Base-by-base conservation (phyloP, 805 yeast species). In the Myxozyma geophila region DNA sequence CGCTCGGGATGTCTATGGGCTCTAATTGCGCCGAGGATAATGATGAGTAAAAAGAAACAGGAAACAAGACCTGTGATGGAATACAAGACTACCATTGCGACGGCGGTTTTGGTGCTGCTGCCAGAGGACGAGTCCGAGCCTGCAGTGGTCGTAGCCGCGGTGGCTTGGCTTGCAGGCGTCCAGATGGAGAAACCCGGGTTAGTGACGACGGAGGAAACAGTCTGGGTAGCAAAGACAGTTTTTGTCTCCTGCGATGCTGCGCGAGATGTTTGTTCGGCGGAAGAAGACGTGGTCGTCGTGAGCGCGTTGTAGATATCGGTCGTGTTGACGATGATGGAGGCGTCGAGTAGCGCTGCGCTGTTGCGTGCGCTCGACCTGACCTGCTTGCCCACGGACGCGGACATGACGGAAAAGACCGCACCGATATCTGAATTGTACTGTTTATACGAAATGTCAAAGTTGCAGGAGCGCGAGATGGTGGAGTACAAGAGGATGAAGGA, bases 1-100 rank as follows among this genome's bases (percentile, higher is more conserved):
- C 77, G 63, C 50, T 75, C 77, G 0, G 78, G 78, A 54, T 75
- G 75, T 23, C 74, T 67, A 46, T 73, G 77, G 10, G 74, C 71
- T 5, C 78, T 71, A 37, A 74, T 58, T 5, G 75, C 74, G n/a
- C 77, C 78, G 3, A 74, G 67, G 7, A 73, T 62, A 28, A 75
- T 70, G 37, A 75, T 60, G 28, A 73, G 60, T 39, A 74, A 59
- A 49, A 74, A 74, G 35, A 72, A 68, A 0, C 70, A 60, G 2
- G 75, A 73, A 3, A 74, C 62, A 8, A 74, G 44, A 12, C 76
- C 76, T 8, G 75, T 70, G 35, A 73, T 54, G 53, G 68, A 54
- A 59, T 74, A 74, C 21, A 74, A 68, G 8, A 71, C 69, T 39
- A 70, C 71, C 76, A 74, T 73, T 21, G 75, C 75, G 17, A 65